phyloP scores from a whole-genome alignment of 2,329 filamentous ascomycete genomes.

The Westerdykella ornata region DNA sequence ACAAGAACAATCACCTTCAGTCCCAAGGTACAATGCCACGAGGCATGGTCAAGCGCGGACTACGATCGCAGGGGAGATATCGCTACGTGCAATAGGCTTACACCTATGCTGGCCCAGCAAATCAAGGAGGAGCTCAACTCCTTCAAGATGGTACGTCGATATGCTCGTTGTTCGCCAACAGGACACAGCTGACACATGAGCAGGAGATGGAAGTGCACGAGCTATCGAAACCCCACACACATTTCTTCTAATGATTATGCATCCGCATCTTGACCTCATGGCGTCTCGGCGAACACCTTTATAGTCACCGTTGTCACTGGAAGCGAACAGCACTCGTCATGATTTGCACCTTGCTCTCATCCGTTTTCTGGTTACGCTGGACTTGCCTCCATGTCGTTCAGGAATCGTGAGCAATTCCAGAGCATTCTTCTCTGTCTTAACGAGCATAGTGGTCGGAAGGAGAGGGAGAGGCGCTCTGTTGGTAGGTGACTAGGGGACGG shows the following conservation, averaged over 20 bases:
- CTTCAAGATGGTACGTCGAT: slow-evolving; percentile 86
- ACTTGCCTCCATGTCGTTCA: slow-evolving; percentile 24
- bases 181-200: slow-evolving; percentile 36
- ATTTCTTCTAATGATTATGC: slow-evolving; percentile 80
- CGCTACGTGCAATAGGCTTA: slow-evolving; percentile 94
- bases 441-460: slow-evolving; percentile 37
- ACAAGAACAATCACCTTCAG: slow-evolving; percentile 68
- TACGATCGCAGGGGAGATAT: slow-evolving; percentile 95
- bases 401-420: slow-evolving; percentile 10
- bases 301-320: slow-evolving; percentile 30
- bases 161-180: background rate
- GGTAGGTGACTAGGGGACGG: slow-evolving; percentile 13
- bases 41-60: slow-evolving; percentile 92
- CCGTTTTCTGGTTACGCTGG: slow-evolving; percentile 39
- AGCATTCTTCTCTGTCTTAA: slow-evolving; percentile 32
- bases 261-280: slow-evolving; percentile 36
- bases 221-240: slow-evolving; percentile 97
- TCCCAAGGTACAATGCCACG: slow-evolving; percentile 87
- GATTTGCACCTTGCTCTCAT: slow-evolving; percentile 36
- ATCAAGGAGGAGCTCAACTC: slow-evolving; percentile 99
- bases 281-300: slow-evolving; percentile 38
- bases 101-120: slow-evolving; percentile 93
- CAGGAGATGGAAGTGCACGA: slow-evolving; percentile 99
- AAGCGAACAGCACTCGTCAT: slow-evolving; percentile 38
- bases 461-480: slow-evolving; percentile 22